Evolutionary conservation across 495 filamentous ascomycete genomes (phyloP).

Genomic region (Hamigera avellanea): DNA sequence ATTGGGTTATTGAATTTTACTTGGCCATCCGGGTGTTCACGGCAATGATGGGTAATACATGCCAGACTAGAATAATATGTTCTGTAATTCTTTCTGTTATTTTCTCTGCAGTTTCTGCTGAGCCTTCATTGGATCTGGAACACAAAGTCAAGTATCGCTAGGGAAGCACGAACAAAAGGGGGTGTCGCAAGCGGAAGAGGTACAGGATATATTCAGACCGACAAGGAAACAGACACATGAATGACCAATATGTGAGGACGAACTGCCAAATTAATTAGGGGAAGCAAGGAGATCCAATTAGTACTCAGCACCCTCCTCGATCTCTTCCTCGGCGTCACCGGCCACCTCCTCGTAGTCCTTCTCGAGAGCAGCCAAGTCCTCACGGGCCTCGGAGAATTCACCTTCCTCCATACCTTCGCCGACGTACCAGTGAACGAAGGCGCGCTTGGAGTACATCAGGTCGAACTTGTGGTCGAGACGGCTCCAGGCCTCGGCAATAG

Average conservation of each 20-base stretch:
- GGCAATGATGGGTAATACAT: too few species aligned
- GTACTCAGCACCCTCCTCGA: constrained; percentile 59
- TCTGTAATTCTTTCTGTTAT: too few species aligned
- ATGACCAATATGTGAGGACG: constrained; percentile 3
- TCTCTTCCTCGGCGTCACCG: constrained; percentile 55
- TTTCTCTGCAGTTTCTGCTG: too few species aligned
- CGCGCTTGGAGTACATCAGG: constrained; percentile 93
- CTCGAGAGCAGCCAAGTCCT: constrained; percentile 81
- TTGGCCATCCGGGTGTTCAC: too few species aligned
- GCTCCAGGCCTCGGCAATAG: constrained; percentile 83
- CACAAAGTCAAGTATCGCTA: constrained; percentile 14
- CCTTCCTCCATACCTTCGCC: constrained; percentile 95
- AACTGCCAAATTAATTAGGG: background rate
- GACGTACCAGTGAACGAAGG: constrained; percentile 93
- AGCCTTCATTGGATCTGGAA: too few species aligned
- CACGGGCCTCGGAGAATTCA: constrained; percentile 82
- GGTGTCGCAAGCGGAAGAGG: constrained; percentile 16
- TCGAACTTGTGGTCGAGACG: constrained; percentile 90
- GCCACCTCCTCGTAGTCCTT: constrained; percentile 92
- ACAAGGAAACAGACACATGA: constrained; percentile 15
- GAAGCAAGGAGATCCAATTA: constrained; percentile 21
- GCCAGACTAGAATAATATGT: too few species aligned
- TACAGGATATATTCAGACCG: constrained; percentile 9
- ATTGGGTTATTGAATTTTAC: too few species aligned
- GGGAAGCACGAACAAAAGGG: constrained; percentile 14